phyloP scores from a whole-genome alignment of 108 stramenopile genomes.

The Skeletonema grethae region DNA sequence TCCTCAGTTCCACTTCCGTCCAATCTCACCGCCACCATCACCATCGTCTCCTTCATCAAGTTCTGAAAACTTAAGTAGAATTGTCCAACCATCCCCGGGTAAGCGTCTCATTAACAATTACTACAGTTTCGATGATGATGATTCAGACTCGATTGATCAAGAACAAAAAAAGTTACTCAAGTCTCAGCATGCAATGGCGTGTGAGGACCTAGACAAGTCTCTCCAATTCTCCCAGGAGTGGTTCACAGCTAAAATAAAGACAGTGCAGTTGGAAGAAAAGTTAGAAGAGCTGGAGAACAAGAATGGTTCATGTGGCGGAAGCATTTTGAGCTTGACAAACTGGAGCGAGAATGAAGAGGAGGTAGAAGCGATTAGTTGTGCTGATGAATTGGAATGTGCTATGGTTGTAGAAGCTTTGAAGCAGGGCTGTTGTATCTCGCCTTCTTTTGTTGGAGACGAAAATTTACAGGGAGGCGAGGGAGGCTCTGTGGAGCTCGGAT shows the following conservation, averaged over 20 bases:
- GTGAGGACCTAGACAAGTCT: constrained; percentile 6
- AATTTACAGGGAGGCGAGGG: background rate
- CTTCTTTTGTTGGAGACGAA: constrained; percentile 1
- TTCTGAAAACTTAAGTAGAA: background rate
- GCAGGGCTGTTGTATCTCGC: background rate
- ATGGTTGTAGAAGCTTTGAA: constrained; percentile 32
- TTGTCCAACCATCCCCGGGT: background rate
- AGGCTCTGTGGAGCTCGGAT: background rate
- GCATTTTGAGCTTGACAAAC: background rate
- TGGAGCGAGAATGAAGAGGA: constrained; percentile 33
- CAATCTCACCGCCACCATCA: constrained; percentile 5
- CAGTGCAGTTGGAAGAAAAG: constrained; percentile 6
- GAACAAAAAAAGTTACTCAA: background rate
- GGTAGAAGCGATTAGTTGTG: constrained; percentile 9
- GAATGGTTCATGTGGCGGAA: background rate
- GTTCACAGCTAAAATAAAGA: constrained; percentile 18
- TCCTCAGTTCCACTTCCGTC: constrained; percentile 1
- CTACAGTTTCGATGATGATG: background rate
- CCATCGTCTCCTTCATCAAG: background rate
- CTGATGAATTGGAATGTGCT: constrained; percentile 20
- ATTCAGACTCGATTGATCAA: constrained; percentile 1
- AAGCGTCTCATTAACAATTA: background rate
- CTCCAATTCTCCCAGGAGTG: constrained; percentile 22
- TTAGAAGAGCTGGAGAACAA: constrained; percentile 12
- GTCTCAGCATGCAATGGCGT: background rate